phyloP scores from a whole-genome alignment of 768 basidiomycete species.

The Chalciporus piperatus region DNA sequence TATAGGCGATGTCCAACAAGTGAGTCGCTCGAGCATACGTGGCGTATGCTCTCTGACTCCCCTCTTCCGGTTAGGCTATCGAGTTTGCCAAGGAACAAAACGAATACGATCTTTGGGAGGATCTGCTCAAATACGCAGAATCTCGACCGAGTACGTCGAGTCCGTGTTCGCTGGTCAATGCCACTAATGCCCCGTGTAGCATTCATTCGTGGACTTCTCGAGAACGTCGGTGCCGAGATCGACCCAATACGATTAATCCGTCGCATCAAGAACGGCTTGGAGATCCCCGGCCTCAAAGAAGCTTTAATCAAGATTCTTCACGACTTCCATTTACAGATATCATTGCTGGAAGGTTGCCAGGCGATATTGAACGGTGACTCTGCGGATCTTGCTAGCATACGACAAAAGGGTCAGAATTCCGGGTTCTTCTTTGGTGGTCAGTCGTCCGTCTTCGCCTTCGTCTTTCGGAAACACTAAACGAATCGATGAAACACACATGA shows the following conservation, averaged over 20 bases:
- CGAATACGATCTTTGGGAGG: slow-evolving; percentile 98
- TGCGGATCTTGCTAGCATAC: slow-evolving; percentile 58
- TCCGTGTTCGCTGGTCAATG: not conserved
- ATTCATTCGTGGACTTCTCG: slow-evolving; percentile 92
- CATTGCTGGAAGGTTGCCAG: slow-evolving; percentile 89
- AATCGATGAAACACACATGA: not conserved
- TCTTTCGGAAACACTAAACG: not conserved
- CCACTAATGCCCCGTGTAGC: slow-evolving; percentile 40
- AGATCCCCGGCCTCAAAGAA: slow-evolving; percentile 92
- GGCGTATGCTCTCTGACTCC: not conserved
- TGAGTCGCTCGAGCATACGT: slow-evolving; percentile 31
- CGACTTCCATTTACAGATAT: slow-evolving; percentile 93
- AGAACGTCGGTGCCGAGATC: slow-evolving; percentile 95
- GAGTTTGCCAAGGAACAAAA: slow-evolving; percentile 98
- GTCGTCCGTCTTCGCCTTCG: slow-evolving; percentile 22
- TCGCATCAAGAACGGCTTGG: slow-evolving; percentile 92
- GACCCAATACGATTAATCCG: slow-evolving; percentile 92
- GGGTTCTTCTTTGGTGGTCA: slow-evolving; percentile 77
- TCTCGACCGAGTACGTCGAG: slow-evolving; percentile 71
- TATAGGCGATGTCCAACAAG: slow-evolving; percentile 87
- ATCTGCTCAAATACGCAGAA: slow-evolving; percentile 90
- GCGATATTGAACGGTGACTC: slow-evolving; percentile 84
- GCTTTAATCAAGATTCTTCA: slow-evolving; percentile 96
- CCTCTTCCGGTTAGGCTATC: slow-evolving; percentile 73
- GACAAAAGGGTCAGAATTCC: slow-evolving; percentile 74